Evolutionary conservation across 345 rosid species (phyloP).

Genomic region (Lepidium sativum): DNA sequence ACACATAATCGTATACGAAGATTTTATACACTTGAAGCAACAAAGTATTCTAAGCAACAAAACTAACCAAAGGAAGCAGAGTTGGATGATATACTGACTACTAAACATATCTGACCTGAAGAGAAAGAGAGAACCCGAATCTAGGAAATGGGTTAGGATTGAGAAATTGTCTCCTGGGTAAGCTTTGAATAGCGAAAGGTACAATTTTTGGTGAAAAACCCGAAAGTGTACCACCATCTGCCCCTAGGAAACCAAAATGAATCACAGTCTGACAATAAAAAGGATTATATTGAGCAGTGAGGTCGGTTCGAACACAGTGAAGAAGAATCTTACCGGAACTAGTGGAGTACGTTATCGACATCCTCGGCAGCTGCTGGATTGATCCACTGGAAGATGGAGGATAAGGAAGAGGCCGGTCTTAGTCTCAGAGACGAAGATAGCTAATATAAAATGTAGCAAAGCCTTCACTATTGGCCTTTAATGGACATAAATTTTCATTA

Average conservation of each 20-base stretch:
- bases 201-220: constrained; percentile 14
- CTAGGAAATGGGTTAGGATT: constrained; percentile 19
- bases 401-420: constrained; percentile 12
- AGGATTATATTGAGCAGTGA: not conserved
- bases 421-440: not conserved
- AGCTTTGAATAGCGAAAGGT: constrained; percentile 24
- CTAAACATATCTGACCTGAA: constrained; percentile 34
- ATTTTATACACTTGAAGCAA: not conserved
- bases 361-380: constrained; percentile 6
- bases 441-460: not conserved
- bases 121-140: constrained; percentile 35
- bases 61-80: not conserved
- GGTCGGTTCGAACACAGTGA: not conserved
- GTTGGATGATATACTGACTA: not conserved
- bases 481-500: not conserved
- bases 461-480: constrained; percentile 5
- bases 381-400: constrained; percentile 12
- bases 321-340: constrained; percentile 16
- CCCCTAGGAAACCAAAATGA: not conserved
- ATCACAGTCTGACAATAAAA: not conserved
- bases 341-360: constrained; percentile 21
- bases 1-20: not conserved
- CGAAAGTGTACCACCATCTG: constrained; percentile 14
- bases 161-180: constrained; percentile 15
- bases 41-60: not conserved